Base-by-base conservation (phyloP, 2,329 filamentous ascomycete species). In the Claviceps fusiformis region DNA sequence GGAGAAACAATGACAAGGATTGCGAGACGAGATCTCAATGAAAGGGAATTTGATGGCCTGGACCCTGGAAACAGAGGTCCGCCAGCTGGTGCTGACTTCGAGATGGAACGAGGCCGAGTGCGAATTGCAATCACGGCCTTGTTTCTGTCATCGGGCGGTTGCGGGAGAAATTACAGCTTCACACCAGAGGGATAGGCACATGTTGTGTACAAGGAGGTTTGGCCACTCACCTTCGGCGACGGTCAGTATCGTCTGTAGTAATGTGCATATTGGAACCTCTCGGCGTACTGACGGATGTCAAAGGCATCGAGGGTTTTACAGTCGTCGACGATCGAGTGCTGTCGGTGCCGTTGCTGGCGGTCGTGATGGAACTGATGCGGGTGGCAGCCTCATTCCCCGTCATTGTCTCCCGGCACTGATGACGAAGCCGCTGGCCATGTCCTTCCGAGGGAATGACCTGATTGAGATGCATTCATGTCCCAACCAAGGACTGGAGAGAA, bases 251-350 rank as follows among this genome's bases (percentile, higher is more conserved):
- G 64, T 79, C 75, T 51, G 61, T 64, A 59, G 62, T 65, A 52
- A 68, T 59, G 55, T 64, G 63, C 59, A 63, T 63, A n/a, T 62
- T 63, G 35, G 59, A 59, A n/a, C 56, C 61, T 52, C 57, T 57
- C 53, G 59, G 61, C 52, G 58, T 57, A 35, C 57, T 55, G 35
- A 56, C 57, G 50, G 71, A 67, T 43, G 65, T 63, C 37, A 65
- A 63, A 54, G 66, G 63, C 57, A 61, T 66, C 57, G 67, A 70
- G 43, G 75, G 75, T 69, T 76, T 82, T 61, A 83, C 72, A 44
- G 86, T 89, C 64, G 81, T 78, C 65, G 76, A 78, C 58, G 84
- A 87, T 63, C 79, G 78, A 70, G 78, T 81, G 73, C 83, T 87
- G 63, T 82, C 78, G 64, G 79, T 80, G 72, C 79, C 81, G 60